Evolutionary conservation across 148 eudicot species (phyloP).

Genomic region (Diospyros kaki): DNA sequence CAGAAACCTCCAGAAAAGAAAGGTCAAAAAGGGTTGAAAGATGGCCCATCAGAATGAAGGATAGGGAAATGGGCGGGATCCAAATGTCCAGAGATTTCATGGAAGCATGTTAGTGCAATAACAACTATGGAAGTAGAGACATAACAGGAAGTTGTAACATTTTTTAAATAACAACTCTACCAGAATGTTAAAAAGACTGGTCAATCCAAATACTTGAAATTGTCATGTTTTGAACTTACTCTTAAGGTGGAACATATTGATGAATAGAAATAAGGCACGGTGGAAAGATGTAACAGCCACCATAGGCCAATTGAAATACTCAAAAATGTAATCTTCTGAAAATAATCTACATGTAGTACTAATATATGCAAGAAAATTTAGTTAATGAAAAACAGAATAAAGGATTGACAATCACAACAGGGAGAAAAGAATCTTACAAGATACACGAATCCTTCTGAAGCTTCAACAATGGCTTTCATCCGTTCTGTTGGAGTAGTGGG

Average conservation of each 20-base stretch:
- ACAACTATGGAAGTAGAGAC: neutral
- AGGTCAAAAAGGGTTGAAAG: too few relatives aligned
- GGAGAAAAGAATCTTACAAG: constrained; percentile 53
- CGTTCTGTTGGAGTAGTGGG: constrained; percentile 85
- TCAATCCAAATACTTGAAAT: neutral
- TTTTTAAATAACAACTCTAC: neutral
- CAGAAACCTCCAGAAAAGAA: too few relatives aligned
- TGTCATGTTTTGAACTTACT: neutral
- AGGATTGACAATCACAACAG: neutral
- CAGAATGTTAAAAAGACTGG: neutral
- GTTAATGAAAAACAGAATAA: neutral
- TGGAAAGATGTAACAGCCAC: neutral
- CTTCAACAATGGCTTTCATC: constrained; percentile 87
- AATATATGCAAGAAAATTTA: neutral
- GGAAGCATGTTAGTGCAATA: too few relatives aligned
- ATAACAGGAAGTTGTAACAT: neutral
- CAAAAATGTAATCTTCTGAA: neutral
- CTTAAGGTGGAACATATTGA: neutral
- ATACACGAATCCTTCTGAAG: constrained; percentile 84
- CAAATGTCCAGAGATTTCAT: too few relatives aligned
- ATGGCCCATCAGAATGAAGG: too few relatives aligned
- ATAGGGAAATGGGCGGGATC: too few relatives aligned
- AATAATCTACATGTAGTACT: neutral
- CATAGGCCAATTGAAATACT: neutral
- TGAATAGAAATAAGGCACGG: neutral